Conservation (phyloP, 805 yeast species). For the Yarrowia sp. region DNA sequence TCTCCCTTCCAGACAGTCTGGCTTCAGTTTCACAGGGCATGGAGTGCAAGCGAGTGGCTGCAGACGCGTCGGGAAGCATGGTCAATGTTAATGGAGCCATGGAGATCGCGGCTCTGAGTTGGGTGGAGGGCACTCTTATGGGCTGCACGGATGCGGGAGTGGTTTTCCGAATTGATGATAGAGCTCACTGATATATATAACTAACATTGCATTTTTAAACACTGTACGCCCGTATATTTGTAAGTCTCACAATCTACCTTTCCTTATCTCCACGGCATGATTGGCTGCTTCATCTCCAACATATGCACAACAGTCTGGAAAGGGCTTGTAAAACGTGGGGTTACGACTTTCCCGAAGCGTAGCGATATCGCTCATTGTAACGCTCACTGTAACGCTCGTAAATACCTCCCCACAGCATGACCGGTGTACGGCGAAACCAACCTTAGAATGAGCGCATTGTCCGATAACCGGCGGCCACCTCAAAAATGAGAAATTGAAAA, state of each 20-base stretch:
- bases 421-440: too few relatives aligned
- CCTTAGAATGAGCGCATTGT: neutral
- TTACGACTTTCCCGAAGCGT: neutral
- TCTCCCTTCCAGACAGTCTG: neutral
- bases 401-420: too few relatives aligned
- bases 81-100: neutral
- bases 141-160: constrained; percentile 15
- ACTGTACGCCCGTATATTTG: too few relatives aligned
- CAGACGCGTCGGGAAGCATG: neutral
- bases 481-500: neutral
- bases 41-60: neutral
- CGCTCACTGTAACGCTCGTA: too few relatives aligned
- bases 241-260: too few relatives aligned
- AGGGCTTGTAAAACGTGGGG: neutral
- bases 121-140: neutral
- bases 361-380: too few relatives aligned
- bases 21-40: neutral
- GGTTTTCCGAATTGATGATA: neutral
- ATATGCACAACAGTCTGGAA: neutral
- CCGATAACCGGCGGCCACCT: constrained; percentile 14
- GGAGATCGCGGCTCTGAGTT: constrained; percentile 4
- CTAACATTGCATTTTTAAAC: neutral
- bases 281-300: neutral
- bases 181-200: neutral
- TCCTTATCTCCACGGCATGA: neutral